A percentile compares a stretch with the other conserved stretches of the same genome.
Conservation (phyloP, 2,329 filamentous ascomycete species). For the Tothia fuscella region DNA sequence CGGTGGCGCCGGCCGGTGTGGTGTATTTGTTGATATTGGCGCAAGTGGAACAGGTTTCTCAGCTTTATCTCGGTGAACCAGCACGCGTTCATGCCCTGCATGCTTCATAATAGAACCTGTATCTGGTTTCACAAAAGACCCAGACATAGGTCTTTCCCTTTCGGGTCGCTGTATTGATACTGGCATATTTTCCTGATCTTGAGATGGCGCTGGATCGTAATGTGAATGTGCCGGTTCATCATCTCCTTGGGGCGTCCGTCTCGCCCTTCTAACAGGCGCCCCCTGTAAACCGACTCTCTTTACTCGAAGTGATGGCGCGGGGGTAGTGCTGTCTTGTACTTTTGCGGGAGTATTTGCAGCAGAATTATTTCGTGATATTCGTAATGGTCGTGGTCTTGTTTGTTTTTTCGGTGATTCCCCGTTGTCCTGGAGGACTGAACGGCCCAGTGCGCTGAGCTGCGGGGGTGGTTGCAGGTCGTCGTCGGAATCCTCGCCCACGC, state of each 20-base stretch:
- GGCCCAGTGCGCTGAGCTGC: conserved; percentile 76
- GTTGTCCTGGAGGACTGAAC: conserved; percentile 31
- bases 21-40: conserved; percentile 6
- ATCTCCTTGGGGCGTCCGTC: conserved; percentile 24
- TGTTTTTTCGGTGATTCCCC: conserved; percentile 15
- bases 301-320: conserved; percentile 28
- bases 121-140: conserved; percentile 22
- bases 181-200: conserved; percentile 79
- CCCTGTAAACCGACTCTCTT: conserved; percentile 27
- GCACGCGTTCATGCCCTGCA: background rate
- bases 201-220: conserved; percentile 46
- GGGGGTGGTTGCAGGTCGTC: conserved; percentile 74
- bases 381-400: conserved; percentile 23
- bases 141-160: conserved; percentile 18
- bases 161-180: conserved; percentile 20
- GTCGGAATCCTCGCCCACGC: conserved; percentile 76
- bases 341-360: conserved; percentile 25
- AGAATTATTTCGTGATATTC: conserved; percentile 24
- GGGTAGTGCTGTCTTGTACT: conserved; percentile 27
- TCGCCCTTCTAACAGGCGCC: conserved; percentile 26
- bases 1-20: conserved; percentile 47
- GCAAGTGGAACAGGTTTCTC: conserved; percentile 6
- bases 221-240: conserved; percentile 7
- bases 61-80: conserved; percentile 5
- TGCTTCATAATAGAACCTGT: conserved; percentile 14